Percentiles rank a stretch among this genome's conserved stretches.
These are phyloP conservation scores for Pezizomycotina sp. DNA, from an alignment of 2,329 filamentous ascomycete species.

Conservation along the genomic window DNA sequence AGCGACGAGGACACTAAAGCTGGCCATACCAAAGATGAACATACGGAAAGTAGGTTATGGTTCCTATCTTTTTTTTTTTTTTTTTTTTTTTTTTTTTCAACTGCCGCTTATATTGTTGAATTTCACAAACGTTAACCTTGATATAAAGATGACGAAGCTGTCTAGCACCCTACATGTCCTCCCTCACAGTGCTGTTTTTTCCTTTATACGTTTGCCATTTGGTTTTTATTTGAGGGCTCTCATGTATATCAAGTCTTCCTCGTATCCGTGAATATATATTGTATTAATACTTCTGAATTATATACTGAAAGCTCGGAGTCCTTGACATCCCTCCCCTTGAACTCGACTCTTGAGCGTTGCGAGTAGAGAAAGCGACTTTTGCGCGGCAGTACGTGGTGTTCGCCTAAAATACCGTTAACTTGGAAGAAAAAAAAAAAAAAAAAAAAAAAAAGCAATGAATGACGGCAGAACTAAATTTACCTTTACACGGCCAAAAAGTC, in stretches of 20 bases:
- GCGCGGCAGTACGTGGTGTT: slow-evolving; percentile 5
- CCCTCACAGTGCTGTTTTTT: neutral
- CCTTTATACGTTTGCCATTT: neutral
- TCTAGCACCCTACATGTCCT: neutral
- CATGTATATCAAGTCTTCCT: slow-evolving; percentile 6
- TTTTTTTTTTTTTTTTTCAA: slow-evolving; percentile 15
- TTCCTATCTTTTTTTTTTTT: slow-evolving; percentile 6
- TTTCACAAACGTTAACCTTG: neutral
- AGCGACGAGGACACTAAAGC: no score
- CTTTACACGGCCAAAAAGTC: neutral
- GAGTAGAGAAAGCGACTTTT: no score
- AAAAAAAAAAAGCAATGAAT: slow-evolving; percentile 11
- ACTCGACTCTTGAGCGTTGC: no score
- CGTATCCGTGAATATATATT: no score
- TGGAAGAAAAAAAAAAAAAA: slow-evolving; percentile 3
- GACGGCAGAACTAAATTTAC: slow-evolving; percentile 4
- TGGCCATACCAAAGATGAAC: no score
- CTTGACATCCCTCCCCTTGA: no score
- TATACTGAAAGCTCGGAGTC: no score
- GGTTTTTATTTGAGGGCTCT: slow-evolving; percentile 3
- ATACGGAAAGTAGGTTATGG: slow-evolving; percentile 4
- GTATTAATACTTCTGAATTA: no score
- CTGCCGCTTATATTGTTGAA: slow-evolving; percentile 4
- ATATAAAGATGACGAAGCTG: slow-evolving; percentile 1
- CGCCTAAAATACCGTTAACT: slow-evolving; percentile 5